Percentiles rank a stretch among this genome's conserved stretches.
Conservation (phyloP, 139 green algal genomes). For the Micractinium sp. region DNA sequence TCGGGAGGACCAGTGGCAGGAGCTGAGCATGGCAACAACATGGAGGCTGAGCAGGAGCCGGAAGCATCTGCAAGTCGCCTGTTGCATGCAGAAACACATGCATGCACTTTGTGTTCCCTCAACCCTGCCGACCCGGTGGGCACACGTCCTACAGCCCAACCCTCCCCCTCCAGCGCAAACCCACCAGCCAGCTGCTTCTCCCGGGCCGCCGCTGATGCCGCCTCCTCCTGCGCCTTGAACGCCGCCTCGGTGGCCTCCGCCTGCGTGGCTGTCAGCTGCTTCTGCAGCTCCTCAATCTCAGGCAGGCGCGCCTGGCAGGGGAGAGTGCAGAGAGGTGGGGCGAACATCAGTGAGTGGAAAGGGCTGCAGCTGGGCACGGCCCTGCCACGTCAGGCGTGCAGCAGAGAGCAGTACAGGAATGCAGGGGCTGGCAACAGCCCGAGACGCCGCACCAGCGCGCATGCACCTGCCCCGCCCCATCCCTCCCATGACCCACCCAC, state of each 20-base stretch:
- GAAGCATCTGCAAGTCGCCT: background rate
- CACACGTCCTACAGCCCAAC: background rate
- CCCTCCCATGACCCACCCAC: background rate
- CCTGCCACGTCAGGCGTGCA: too few species aligned
- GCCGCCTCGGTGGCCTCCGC: constrained; percentile 40
- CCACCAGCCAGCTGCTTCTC: background rate
- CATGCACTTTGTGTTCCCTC: background rate
- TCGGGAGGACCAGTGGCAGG: background rate
- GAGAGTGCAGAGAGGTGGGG: background rate
- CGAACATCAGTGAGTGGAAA: background rate
- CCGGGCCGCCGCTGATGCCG: constrained; percentile 23
- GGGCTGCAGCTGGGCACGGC: background rate
- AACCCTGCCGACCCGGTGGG: background rate
- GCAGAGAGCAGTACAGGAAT: background rate
- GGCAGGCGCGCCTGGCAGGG: constrained; percentile 57
- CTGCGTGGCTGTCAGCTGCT: constrained; percentile 49
- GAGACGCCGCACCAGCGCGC: background rate
- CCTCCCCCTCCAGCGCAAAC: background rate
- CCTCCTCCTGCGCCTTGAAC: constrained; percentile 38
- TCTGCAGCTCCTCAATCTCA: constrained; percentile 65
- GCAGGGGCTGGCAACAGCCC: background rate
- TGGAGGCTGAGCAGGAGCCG: background rate
- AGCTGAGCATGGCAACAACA: background rate
- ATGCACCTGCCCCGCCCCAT: background rate
- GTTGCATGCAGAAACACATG: background rate